Base-by-base conservation (phyloP, 495 filamentous ascomycete genomes). In the Xeromyces bisporus region DNA sequence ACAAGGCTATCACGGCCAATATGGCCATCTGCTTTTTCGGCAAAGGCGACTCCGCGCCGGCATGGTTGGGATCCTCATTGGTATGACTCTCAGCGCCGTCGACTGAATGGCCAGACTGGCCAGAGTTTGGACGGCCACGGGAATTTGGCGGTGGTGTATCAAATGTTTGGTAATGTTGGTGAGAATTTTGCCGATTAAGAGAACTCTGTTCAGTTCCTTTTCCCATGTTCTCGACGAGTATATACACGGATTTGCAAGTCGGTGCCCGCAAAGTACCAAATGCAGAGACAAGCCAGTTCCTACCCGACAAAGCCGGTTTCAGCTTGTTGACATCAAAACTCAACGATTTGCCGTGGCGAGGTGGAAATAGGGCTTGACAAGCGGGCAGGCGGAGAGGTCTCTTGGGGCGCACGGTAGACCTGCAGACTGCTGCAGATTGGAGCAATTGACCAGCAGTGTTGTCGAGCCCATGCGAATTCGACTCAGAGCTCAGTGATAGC, bases 161-260 rank as follows among this genome's bases (percentile, higher is more conserved):
- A 47, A 97, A 96, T 28, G 89, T 96, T 44, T 94, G 85, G 55
- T 94, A 97, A 47, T 81, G 78, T 21, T 75, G 66, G 7, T 75
- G 77, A 3, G 78, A 80, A 29, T 78, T 79, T 36, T 75, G 51
- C 29, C 56, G 56, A 23, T 63, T 33, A 71, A 79, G 28, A 62
- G 58, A 33, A 25, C 46, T 36, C 7, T 38, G 46, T 29, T 58
- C 55, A 7, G 43, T 32, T 26, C 35, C 39, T 26, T 46, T 46
- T 51, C 56, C 58, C 23, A 25, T 46, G 26, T 7, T 15, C 29
- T 32, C 12, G 17, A 9, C 20, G 9, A 21, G 9, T 21, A 21
- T 21, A 21, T 21, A n/a, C n/a, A n/a, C n/a, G n/a, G n/a, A n/a
- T n/a, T n/a, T n/a, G n/a, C n/a, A n/a, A n/a, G n/a, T n/a, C n/a